phyloP scores from a whole-genome alignment of 2,329 filamentous ascomycete genomes.

The Pseudogymnoascus sp. region DNA sequence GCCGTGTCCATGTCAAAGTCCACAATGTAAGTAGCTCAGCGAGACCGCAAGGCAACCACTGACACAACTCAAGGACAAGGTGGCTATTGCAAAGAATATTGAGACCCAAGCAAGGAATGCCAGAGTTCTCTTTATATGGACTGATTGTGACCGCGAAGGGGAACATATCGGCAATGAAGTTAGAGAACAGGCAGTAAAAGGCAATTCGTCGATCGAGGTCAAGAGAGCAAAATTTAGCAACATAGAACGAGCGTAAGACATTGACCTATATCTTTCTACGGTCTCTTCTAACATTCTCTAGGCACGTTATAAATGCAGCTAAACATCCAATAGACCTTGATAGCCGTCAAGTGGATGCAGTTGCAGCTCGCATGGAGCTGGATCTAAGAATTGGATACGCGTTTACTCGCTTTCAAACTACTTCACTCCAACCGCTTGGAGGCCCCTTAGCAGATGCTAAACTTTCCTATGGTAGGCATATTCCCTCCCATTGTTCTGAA shows the following conservation, averaged over 20 bases:
- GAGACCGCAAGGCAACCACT: constrained; percentile 1
- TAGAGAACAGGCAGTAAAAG: constrained; percentile 66
- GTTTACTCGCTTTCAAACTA: constrained; percentile 82
- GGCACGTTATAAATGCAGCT: constrained; percentile 81
- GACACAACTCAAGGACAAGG: constrained; percentile 56
- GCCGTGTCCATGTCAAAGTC: constrained; percentile 63
- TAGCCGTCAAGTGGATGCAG: constrained; percentile 78
- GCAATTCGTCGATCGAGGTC: constrained; percentile 67
- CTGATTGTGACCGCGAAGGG: constrained; percentile 94
- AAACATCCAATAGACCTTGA: constrained; percentile 71
- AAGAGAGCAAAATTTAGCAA: constrained; percentile 92
- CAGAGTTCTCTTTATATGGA: constrained; percentile 89
- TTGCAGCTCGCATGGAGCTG: constrained; percentile 81
- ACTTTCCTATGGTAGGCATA: constrained; percentile 21
- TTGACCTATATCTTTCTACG: neutral
- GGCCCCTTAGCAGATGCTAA: constrained; percentile 56
- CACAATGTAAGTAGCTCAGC: constrained; percentile 46
- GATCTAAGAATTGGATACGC: constrained; percentile 88
- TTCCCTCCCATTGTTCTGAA: neutral
- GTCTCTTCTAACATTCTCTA: constrained; percentile 31
- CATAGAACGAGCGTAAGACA: constrained; percentile 73
- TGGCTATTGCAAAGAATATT: constrained; percentile 77
- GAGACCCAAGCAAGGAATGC: constrained; percentile 65
- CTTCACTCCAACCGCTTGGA: constrained; percentile 66
- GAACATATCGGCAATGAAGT: constrained; percentile 95